Percentiles rank a stretch among this genome's conserved stretches.
These are phyloP conservation scores for Crithidia thermophila DNA, from an alignment of 208 protist genomes.

Conservation along the genomic window DNA sequence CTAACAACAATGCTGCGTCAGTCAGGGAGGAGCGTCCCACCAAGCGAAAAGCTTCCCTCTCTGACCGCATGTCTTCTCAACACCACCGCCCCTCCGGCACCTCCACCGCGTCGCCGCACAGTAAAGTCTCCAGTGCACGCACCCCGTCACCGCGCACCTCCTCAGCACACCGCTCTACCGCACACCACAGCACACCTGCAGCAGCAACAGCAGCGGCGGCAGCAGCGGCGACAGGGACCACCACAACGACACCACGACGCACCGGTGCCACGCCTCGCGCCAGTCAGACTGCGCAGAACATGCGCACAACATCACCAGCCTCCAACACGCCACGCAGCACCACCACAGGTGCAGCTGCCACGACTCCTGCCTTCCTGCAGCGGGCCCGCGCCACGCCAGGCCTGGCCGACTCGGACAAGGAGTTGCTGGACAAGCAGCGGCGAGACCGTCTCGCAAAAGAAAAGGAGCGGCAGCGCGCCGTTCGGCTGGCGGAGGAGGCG, in stretches of 20 bases:
- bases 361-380: neutral
- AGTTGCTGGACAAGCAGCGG: constrained; percentile 34
- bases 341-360: neutral
- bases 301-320: neutral
- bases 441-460: constrained; percentile 28
- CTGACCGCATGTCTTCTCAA: neutral
- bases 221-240: no score
- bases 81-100: neutral
- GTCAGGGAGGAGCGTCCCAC: neutral
- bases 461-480: constrained; percentile 26
- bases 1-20: neutral
- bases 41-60: neutral
- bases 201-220: neutral
- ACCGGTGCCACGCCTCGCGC: neutral
- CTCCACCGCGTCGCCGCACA: neutral
- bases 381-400: neutral
- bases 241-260: constrained; percentile 1
- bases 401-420: constrained; percentile 22
- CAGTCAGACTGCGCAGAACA: neutral
- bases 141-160: neutral
- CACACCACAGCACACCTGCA: neutral
- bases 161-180: neutral
- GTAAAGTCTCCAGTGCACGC: no score
- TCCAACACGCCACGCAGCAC: constrained; percentile 1
- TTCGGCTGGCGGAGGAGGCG: constrained; percentile 35